Base-by-base conservation (phyloP, 345 rosid genomes). In the Melaleuca alternifolia region DNA sequence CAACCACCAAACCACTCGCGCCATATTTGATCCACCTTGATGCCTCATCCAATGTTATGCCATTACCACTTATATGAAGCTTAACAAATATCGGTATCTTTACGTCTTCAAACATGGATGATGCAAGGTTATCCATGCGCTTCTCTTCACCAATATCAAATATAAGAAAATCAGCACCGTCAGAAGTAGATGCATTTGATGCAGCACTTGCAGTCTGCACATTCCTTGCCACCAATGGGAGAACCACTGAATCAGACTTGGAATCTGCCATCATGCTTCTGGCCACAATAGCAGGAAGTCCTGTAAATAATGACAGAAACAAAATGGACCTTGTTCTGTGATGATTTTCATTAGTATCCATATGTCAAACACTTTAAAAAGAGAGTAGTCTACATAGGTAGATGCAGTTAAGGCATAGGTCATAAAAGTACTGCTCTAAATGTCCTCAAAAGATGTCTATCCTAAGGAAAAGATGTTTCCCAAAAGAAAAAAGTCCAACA, bases 121-220 rank as follows among this genome's bases (percentile, higher is more conserved):
- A 90, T 59, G 86, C 83, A 61, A 88, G 86, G 77, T 65, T 56
- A 92, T 92, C 91, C 59, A 86, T 85, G 86, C 85, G 81, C 79
- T 88, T 81, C 86, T 89, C 95, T 88, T 85, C 91, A 48, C 82
- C 87, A 84, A 89, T 81, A 86, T 81, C 87, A 85, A 91, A 93
- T 83, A 97, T 91, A 54, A 97, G 93, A 86, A 97, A 96, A 94
- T 96, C 99, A 91, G 97, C 99, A 88, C 99, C 99, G 89, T 97
- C 99, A n/a, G 96, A 94, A 88, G 79, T 94, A 83, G 99, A 90
- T 26, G 98, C 99, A 86, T 81, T 87, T 33, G 90, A 83, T 50
- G 99, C 98, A 83, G 98, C 92, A 84, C 87, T 88, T 87, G 92
- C 85, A 88, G 91, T 92, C 84, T 92, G 91, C 87, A 94, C 99